These are phyloP conservation scores for Takashimella tepidaria DNA, from an alignment of 1,284 basidiomycete genomes.

Conservation along the genomic window DNA sequence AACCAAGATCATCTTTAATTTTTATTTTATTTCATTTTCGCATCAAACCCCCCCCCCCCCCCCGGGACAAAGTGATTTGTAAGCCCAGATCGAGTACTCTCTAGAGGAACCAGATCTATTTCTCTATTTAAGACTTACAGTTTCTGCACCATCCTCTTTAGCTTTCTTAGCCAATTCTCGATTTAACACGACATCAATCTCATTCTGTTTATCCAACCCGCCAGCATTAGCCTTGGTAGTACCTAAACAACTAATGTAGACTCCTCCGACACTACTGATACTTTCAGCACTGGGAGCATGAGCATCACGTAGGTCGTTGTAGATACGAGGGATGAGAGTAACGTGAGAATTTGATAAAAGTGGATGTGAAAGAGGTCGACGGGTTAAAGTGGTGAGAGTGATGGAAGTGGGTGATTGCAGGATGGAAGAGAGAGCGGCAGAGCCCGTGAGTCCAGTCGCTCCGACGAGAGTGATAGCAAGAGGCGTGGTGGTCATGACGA, in stretches of 20 bases:
- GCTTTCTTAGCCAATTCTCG: slow-evolving; percentile 36
- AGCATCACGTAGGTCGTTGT: slow-evolving; percentile 21
- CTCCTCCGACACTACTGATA: slow-evolving; percentile 17
- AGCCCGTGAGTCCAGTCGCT: slow-evolving; percentile 44
- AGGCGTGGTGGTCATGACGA: slow-evolving; percentile 2
- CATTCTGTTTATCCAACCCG: slow-evolving; percentile 24
- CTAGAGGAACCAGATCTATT: too few relatives aligned
- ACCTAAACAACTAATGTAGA: slow-evolving; percentile 39
- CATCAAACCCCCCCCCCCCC: too few relatives aligned
- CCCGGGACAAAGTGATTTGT: too few relatives aligned
- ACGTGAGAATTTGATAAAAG: slow-evolving; percentile 9
- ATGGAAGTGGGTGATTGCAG: slow-evolving; percentile 28
- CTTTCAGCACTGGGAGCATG: slow-evolving; percentile 5
- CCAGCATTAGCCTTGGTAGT: slow-evolving; percentile 40
- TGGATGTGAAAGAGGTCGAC: slow-evolving; percentile 18
- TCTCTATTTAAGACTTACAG: slow-evolving; percentile 33
- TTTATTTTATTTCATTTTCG: too few relatives aligned
- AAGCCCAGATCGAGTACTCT: too few relatives aligned
- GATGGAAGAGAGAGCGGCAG: slow-evolving; percentile 24
- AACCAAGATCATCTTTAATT: slow-evolving; percentile 45
- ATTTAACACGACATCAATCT: slow-evolving; percentile 40
- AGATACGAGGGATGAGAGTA: slow-evolving; percentile 25
- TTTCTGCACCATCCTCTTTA: slow-evolving; percentile 35
- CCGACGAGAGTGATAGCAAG: slow-evolving; percentile 38
- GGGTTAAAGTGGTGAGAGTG: slow-evolving; percentile 37